A percentile compares a stretch with the other conserved stretches of the same genome.
phyloP scores from a whole-genome alignment of 805 yeast species.

The Yamadazyma tumulicola region DNA sequence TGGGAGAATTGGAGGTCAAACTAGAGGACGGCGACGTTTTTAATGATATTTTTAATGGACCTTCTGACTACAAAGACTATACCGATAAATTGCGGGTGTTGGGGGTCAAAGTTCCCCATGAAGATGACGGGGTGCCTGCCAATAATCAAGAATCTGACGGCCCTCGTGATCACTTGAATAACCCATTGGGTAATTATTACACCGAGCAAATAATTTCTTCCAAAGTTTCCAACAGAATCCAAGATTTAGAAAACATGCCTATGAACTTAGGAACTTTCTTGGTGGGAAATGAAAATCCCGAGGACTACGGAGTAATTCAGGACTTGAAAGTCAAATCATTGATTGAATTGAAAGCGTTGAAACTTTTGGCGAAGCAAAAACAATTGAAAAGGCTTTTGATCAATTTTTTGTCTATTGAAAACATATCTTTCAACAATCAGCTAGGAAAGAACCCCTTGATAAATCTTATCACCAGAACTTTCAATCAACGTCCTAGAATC shows the following conservation, averaged over 20 bases:
- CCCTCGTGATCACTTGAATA: constrained; percentile 26
- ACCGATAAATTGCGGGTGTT: constrained; percentile 36
- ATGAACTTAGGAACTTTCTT: constrained; percentile 61
- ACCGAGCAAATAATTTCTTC: constrained; percentile 52
- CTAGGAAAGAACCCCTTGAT: constrained; percentile 54
- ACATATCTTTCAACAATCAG: constrained; percentile 52
- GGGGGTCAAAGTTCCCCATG: constrained; percentile 31
- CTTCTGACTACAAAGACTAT: constrained; percentile 14
- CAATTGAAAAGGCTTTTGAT: constrained; percentile 60
- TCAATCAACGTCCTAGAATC: constrained; percentile 64
- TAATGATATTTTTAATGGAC: constrained; percentile 7
- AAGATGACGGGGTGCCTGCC: constrained; percentile 1
- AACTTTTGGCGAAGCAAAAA: constrained; percentile 66
- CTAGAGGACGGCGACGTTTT: constrained; percentile 5
- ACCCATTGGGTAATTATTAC: constrained; percentile 46
- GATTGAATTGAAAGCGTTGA: constrained; percentile 66
- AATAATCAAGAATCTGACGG: constrained; percentile 17
- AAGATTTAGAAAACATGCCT: constrained; percentile 63
- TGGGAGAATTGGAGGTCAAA: constrained; percentile 4
- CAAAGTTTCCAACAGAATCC: constrained; percentile 55
- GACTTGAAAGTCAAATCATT: constrained; percentile 61
- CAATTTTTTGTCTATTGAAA: constrained; percentile 48
- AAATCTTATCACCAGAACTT: constrained; percentile 65
- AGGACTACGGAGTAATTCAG: constrained; percentile 37
- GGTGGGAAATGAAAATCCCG: constrained; percentile 22